Evolutionary conservation across 2,329 filamentous ascomycete genomes (phyloP).

Genomic region (Penicillium sp.): DNA sequence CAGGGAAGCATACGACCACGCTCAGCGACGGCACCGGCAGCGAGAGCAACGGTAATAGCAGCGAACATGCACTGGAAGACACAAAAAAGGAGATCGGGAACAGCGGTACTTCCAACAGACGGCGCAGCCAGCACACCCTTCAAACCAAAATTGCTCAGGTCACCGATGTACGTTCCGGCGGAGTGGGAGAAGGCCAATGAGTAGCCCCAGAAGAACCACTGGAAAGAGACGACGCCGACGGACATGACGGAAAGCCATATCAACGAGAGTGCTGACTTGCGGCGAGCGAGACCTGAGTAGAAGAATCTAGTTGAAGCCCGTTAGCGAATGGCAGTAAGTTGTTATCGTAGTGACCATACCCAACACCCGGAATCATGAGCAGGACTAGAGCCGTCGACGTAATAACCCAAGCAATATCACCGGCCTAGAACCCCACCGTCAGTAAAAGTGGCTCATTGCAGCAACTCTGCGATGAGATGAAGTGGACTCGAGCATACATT

Average conservation of each 20-base stretch:
- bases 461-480: too few species aligned
- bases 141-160: constrained; percentile 77
- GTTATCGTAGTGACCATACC: constrained; percentile 42
- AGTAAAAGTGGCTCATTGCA: constrained; percentile 5
- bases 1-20: constrained; percentile 84
- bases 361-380: constrained; percentile 90
- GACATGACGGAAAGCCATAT: constrained; percentile 84
- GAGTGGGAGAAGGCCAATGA: constrained; percentile 78
- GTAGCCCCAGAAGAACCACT: constrained; percentile 97
- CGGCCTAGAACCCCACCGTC: constrained; percentile 53
- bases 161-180: constrained; percentile 72
- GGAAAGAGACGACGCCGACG: constrained; percentile 75
- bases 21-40: constrained; percentile 81
- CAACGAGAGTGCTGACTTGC: constrained; percentile 83
- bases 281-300: constrained; percentile 84
- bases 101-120: constrained; percentile 67
- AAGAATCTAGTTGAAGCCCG: constrained; percentile 65
- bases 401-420: constrained; percentile 80
- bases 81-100: constrained; percentile 82
- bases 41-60: constrained; percentile 79
- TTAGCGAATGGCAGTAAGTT: neutral
- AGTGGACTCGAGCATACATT: constrained; percentile 40
- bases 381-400: constrained; percentile 75
- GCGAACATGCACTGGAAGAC: constrained; percentile 65
- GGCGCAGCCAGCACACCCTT: constrained; percentile 71